Evolutionary conservation across 768 basidiomycete species (phyloP).

Genomic region (Mycena vitilis): DNA sequence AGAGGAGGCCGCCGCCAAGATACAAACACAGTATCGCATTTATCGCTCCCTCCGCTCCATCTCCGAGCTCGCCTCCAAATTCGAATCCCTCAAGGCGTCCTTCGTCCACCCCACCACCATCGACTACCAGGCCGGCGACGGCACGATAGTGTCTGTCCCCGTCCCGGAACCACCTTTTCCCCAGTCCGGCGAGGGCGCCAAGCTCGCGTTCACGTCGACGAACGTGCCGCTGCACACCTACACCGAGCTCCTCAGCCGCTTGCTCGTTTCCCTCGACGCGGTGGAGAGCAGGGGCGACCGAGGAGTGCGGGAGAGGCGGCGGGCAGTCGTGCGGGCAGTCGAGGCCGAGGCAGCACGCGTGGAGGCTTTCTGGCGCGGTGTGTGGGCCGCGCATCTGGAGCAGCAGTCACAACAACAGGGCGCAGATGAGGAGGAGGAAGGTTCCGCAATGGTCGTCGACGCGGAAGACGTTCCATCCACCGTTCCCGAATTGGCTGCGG

Average conservation of each 20-base stretch:
- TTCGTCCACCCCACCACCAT: slow-evolving; percentile 60
- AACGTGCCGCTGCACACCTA: slow-evolving; percentile 75
- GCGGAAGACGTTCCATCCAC: not conserved
- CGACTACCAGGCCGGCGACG: slow-evolving; percentile 57
- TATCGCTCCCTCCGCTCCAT: slow-evolving; percentile 56
- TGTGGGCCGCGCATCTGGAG: slow-evolving; percentile 44
- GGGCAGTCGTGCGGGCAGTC: slow-evolving; percentile 64
- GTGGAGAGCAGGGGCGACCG: slow-evolving; percentile 73
- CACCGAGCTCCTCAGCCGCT: slow-evolving; percentile 68
- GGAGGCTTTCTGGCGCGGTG: slow-evolving; percentile 57
- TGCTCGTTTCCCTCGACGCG: slow-evolving; percentile 75
- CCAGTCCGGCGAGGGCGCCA: slow-evolving; percentile 40
- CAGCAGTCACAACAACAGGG: slow-evolving; percentile 23
- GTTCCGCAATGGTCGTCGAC: slow-evolving; percentile 31
- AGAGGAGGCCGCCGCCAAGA: slow-evolving; percentile 56
- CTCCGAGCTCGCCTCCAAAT: slow-evolving; percentile 53
- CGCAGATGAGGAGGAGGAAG: slow-evolving; percentile 38
- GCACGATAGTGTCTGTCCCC: slow-evolving; percentile 43
- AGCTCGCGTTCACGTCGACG: slow-evolving; percentile 69
- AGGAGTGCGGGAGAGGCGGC: slow-evolving; percentile 62
- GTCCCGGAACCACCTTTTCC: slow-evolving; percentile 38
- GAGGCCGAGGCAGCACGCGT: slow-evolving; percentile 70
- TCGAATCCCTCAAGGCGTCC: slow-evolving; percentile 52
- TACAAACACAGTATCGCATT: slow-evolving; percentile 60
- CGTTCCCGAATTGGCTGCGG: slow-evolving; percentile 23